Percentiles rank a stretch among this genome's conserved stretches.
These are phyloP conservation scores for Fusarium coffeatum DNA, from an alignment of 2,329 filamentous ascomycete species.

Conservation along the genomic window DNA sequence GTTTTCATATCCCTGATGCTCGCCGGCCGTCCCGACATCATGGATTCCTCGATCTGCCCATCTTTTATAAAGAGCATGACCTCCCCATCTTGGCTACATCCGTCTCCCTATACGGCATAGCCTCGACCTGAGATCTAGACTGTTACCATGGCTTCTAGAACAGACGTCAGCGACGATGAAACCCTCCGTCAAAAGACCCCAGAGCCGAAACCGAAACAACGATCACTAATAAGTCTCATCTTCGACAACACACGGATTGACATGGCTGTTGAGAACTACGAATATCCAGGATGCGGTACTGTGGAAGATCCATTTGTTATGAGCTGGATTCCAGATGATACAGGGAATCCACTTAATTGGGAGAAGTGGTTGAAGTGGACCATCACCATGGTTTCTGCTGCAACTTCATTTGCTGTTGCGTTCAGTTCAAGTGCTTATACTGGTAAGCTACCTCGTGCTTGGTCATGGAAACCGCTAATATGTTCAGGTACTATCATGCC, in stretches of 20 bases:
- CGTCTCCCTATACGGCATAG: slow-evolving; percentile 15
- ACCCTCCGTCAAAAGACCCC: slow-evolving; percentile 27
- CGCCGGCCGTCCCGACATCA: slow-evolving; percentile 25
- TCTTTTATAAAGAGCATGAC: slow-evolving; percentile 26
- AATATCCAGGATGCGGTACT: slow-evolving; percentile 72
- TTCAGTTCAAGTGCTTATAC: slow-evolving; percentile 77
- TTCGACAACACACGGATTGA: slow-evolving; percentile 69
- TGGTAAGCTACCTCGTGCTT: slow-evolving; percentile 53
- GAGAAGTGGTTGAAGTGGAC: slow-evolving; percentile 69
- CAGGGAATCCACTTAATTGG: slow-evolving; percentile 74
- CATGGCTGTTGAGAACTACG: slow-evolving; percentile 64
- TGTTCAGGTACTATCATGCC: slow-evolving; percentile 52
- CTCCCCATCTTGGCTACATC: slow-evolving; percentile 22
- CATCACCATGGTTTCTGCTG: slow-evolving; percentile 70
- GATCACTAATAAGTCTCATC: slow-evolving; percentile 56
- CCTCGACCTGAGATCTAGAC: not conserved
- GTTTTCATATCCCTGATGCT: slow-evolving; percentile 10
- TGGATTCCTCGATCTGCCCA: slow-evolving; percentile 19
- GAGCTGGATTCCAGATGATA: slow-evolving; percentile 73
- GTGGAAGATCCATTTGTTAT: slow-evolving; percentile 74
- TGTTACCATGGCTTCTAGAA: slow-evolving; percentile 9
- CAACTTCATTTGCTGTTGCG: slow-evolving; percentile 75
- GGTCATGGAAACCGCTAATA: not conserved
- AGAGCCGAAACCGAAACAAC: slow-evolving; percentile 1
- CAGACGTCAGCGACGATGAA: slow-evolving; percentile 29